These are phyloP conservation scores for Eucalyptus polybractea DNA, from an alignment of 345 rosid species.

Conservation along the genomic window DNA sequence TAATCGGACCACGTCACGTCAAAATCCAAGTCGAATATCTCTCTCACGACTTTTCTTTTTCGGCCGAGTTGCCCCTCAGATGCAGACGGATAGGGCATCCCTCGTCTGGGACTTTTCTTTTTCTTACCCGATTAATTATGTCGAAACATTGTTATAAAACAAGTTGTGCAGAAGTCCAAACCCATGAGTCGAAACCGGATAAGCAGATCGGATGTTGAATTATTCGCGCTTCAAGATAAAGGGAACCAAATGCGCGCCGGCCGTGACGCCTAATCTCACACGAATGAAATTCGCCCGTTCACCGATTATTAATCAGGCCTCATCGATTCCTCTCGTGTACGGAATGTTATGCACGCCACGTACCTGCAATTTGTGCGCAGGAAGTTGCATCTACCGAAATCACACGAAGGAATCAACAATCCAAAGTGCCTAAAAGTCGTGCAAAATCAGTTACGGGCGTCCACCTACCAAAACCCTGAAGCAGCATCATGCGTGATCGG, in stretches of 20 bases:
- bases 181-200: neutral
- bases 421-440: neutral
- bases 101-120: neutral
- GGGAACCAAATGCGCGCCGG: neutral
- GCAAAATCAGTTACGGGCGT: neutral
- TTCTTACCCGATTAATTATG: fast-evolving
- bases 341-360: neutral
- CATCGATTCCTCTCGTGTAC: neutral
- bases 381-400: neutral
- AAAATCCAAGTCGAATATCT: neutral
- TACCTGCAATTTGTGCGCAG: neutral
- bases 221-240: neutral
- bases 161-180: neutral
- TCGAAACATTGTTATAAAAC: too few relatives aligned
- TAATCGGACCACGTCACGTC: neutral
- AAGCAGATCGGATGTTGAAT: neutral
- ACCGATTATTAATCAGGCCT: neutral
- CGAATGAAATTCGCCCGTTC: too few relatives aligned
- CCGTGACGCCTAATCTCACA: too few relatives aligned
- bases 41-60: neutral
- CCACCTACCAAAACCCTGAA: neutral
- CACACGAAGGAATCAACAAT: neutral
- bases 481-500: neutral
- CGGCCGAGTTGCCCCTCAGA: neutral
- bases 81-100: neutral